Evolutionary conservation across 1,139 yeast genomes (phyloP), one percentile per base, ranked within the genome.

Genomic region (Pichia sp.): DNA sequence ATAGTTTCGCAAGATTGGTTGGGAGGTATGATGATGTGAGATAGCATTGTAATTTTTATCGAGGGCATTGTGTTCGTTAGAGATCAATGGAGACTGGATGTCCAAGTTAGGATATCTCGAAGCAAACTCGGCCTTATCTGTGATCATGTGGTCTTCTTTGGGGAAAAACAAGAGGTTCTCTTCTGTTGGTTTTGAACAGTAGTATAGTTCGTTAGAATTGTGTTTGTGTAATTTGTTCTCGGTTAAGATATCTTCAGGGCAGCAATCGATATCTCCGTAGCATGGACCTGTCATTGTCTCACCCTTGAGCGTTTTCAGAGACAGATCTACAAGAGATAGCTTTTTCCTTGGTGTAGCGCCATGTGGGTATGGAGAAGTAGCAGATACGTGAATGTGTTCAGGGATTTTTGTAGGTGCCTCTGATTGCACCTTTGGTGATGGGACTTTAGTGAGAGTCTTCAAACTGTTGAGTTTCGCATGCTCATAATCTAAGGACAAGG

Each of bases 91-190:
- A 3, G 61, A 57, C 14, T 45, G 44, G 4, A 58, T 42, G 30
- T 53, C 52, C 24, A 56, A 33, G 26, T 53, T 53, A 5, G 59
- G 59, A 32, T 42, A 55, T 30, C 49, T 46, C 6, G 36, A 22
- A 27, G 46, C 35, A 19, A 51, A 47, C 31, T 54, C 53, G 5
- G 47, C 33, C 26, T 42, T 44, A 10, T 49, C 47, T 5, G 50
- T 48, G 13, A 52, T 44, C 29, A 56, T 39, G 21, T 45, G 48
- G 13, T 46, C 47, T 30, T 41, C 38, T 36, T 47, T 44, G 17
- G 44, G 44, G 38, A 58, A 54, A 34, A 54, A 56, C 21, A 58
- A 23, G 14, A 52, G 32, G 37, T 58, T 56, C 26, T 58, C 63
- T 14, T 51, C 46, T 6, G 50, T 39, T 18, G 62, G 62, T 16